Base-by-base conservation (phyloP, 2,329 filamentous ascomycete species). In the Fusarium sp. region DNA sequence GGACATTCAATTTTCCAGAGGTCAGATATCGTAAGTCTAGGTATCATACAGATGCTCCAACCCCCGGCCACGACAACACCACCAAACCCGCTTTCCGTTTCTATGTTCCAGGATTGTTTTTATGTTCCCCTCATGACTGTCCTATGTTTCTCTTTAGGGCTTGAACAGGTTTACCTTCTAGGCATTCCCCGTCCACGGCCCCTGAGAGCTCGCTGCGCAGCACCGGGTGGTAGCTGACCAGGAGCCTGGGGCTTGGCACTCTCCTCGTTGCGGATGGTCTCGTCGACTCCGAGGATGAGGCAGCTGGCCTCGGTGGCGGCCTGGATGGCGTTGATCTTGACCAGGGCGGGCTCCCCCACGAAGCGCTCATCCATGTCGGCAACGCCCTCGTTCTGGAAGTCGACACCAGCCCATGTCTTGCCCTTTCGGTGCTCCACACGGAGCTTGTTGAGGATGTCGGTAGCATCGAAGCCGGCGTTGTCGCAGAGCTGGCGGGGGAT, bases 221-320 rank as follows among this genome's bases (percentile, higher is more conserved):
- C 95, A 76, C 93, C 94, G 1, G 92, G 92, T 6, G 93, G 94
- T 76, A 95, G 87, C 83, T 93, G 89, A 66, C 91, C 89, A 0
- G 96, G 96, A 10, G 91, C 95, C 84, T 97, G 94, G 27, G 95
- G 93, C 83, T 91, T 88, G 78, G 92, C 90, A 80, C 94, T 97
- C 87, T 98, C 95, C 87, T 99, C 95, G 85, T 99, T 99, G 85
- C 92, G 95, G 85, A 99, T 98, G 37, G 97, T 99, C 91, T 99
- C 97, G 82, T 99, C 97, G 66, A 99, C 97, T 78, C 95, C 93
- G 80, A 99, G 86, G 77, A 99, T 98, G 86, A 99, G 86, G 86
- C 97, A 99, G 77, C 93, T 94, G 25, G 97, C 97, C 86, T 99
- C 97, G 35, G 95, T 95, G 61, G 97, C 97, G 23, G 97, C 96